Evolutionary conservation across 345 rosid species (phyloP), one percentile per base, ranked within the genome.

Genomic region (Aurinia saxatilis): DNA sequence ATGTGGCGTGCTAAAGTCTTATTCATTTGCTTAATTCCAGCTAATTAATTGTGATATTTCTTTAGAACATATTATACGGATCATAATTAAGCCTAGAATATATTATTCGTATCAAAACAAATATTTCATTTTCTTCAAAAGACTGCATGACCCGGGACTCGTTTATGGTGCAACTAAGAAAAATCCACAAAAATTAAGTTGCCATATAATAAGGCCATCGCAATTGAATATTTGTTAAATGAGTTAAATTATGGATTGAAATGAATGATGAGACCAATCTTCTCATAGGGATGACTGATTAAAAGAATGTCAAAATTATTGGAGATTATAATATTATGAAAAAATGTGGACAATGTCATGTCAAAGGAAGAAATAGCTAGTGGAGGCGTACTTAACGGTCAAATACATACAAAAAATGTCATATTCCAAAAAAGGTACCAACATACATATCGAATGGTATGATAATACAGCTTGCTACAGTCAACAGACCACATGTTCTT

Each of bases 321-420:
- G 60, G 54, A 35, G 12, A 59, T 14, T 59, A 31, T 45, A 4
- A 35, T 12, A 59, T 14, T 59, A 31, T 45, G 2, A 52, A 42
- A 61, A 36, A 45, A 9, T 9, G n/a, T 34, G 6, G 18, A n/a
- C 16, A 19, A 58, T 23, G 40, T 14, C 14, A 53, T 37, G 4
- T 21, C 4, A 21, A 61, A 10, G 16, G 31, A 15, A 63, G 70
- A 71, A 70, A 48, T 25, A 61, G 30, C 46, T 21, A 13, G 40
- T 9, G 69, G 31, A 35, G 69, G 58, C 74, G 44, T 18, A 61
- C 12, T 56, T 41, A 33, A 41, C 27, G 60, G 70, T 71, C 70
- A 71, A 63, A 57, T 56, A 39, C 65, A 27, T 3, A 57, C 49
- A 71, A 69, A 63, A 41, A 46, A 47, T 42, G 47, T 34, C 65